phyloP scores from a whole-genome alignment of 306 rosid genomes.

The Senna tora region DNA sequence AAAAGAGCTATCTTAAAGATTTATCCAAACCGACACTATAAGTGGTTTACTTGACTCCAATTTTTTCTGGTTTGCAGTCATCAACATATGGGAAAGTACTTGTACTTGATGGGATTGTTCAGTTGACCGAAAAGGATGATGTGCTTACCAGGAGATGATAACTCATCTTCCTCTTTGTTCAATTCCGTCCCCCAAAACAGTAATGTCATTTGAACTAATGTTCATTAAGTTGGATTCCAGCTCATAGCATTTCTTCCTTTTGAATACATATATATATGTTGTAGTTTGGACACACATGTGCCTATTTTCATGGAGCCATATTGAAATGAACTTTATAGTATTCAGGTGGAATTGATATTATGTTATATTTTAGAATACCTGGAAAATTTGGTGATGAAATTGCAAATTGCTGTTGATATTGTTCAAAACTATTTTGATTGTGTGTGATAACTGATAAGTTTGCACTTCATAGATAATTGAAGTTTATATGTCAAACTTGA shows the following conservation, averaged over 20 bases:
- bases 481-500: background rate
- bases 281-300: background rate
- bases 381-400: background rate
- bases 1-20: background rate
- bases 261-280: background rate
- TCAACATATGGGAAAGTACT: slow-evolving; percentile 81
- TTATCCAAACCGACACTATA: background rate
- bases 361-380: background rate
- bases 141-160: slow-evolving; percentile 99
- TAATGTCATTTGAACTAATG: slow-evolving; percentile 44
- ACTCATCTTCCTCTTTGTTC: slow-evolving; percentile 96
- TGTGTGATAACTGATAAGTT: background rate
- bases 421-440: background rate
- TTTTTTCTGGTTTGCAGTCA: slow-evolving; percentile 59
- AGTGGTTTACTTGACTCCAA: slow-evolving; percentile 33
- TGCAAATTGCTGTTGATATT: background rate
- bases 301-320: background rate
- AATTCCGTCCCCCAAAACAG: slow-evolving; percentile 73
- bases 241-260: background rate
- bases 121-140: slow-evolving; percentile 93
- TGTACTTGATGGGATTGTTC: slow-evolving; percentile 95
- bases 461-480: background rate
- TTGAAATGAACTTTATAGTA: background rate
- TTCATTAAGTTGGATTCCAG: background rate
- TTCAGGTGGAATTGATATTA: background rate